These are phyloP conservation scores for Aristolochia californica DNA, from an alignment of 164 flowering plant species.

Conservation along the genomic window DNA sequence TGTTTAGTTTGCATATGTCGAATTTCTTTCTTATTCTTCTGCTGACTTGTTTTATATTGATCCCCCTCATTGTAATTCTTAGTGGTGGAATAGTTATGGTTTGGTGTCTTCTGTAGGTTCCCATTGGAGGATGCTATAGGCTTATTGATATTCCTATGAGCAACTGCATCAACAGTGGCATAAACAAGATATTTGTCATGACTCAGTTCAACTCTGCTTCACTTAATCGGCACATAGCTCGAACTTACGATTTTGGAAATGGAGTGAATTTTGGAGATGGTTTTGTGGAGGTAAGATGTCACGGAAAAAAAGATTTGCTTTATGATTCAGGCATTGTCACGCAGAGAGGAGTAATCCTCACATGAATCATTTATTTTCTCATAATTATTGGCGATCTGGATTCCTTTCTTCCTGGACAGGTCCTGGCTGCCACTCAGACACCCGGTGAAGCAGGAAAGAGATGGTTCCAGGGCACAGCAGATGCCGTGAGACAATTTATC, in stretches of 20 bases:
- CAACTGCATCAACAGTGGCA: slow-evolving; percentile 18
- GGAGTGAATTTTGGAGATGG: slow-evolving; percentile 18
- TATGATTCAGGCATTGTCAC: not conserved
- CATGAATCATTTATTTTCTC: not conserved
- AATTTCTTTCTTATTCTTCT: too few species aligned
- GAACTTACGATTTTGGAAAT: slow-evolving; percentile 13
- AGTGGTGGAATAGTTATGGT: not conserved
- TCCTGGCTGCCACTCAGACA: slow-evolving; percentile 16
- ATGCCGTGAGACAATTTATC: slow-evolving; percentile 75
- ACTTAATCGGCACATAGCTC: slow-evolving; percentile 13
- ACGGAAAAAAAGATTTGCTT: not conserved
- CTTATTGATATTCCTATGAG: slow-evolving; percentile 18
- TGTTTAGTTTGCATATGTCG: too few species aligned
- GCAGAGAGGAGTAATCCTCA: too few species aligned
- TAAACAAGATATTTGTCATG: slow-evolving; percentile 17
- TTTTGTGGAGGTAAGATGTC: slow-evolving; percentile 13
- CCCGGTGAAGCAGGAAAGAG: slow-evolving; percentile 15
- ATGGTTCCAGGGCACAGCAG: slow-evolving; percentile 98
- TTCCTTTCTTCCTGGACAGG: slow-evolving; percentile 17
- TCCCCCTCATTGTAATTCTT: too few species aligned
- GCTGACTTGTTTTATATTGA: too few species aligned
- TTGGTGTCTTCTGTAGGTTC: slow-evolving; percentile 9
- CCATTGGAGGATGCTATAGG: slow-evolving; percentile 18
- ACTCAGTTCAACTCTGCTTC: slow-evolving; percentile 18
- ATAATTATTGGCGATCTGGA: not conserved